Conservation (phyloP, 208 protist species). For the Acanthamoeba culbertsoni region DNA sequence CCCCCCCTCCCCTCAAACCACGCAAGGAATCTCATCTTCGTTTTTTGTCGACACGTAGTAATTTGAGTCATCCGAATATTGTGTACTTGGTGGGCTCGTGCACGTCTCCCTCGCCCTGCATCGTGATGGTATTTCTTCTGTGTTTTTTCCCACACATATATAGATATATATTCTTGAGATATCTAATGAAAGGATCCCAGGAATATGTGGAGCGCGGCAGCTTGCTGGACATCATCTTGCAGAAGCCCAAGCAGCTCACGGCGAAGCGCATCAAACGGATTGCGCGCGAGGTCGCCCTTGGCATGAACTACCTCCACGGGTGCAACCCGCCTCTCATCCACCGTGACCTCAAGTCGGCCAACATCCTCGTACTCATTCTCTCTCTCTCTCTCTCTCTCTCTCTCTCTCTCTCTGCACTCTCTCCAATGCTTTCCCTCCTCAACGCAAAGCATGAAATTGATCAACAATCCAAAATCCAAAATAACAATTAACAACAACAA, state of each 20-base stretch:
- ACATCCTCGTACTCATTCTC: neutral
- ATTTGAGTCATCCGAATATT: neutral
- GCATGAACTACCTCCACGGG: constrained; percentile 1
- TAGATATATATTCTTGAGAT: neutral
- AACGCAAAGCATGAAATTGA: too few species aligned
- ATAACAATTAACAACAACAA: too few species aligned
- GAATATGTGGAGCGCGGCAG: constrained; percentile 17
- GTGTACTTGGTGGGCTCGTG: neutral
- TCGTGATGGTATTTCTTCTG: neutral
- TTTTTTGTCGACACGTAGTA: neutral
- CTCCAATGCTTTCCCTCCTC: neutral
- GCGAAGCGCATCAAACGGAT: constrained; percentile 10
- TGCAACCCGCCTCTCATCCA: neutral
- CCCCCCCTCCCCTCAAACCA: too few species aligned
- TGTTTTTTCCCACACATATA: neutral
- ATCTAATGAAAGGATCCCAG: neutral
- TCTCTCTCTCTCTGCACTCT: neutral
- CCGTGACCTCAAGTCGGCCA: constrained; percentile 27
- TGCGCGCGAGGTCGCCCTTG: neutral
- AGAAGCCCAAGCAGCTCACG: constrained; percentile 18
- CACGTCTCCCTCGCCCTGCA: neutral
- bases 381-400: neutral
- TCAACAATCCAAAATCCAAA: too few species aligned
- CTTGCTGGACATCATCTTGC: neutral
- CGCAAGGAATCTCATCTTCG: too few species aligned